phyloP scores from a whole-genome alignment of 257 asterid genomes.

The Solanum sejunctum region DNA sequence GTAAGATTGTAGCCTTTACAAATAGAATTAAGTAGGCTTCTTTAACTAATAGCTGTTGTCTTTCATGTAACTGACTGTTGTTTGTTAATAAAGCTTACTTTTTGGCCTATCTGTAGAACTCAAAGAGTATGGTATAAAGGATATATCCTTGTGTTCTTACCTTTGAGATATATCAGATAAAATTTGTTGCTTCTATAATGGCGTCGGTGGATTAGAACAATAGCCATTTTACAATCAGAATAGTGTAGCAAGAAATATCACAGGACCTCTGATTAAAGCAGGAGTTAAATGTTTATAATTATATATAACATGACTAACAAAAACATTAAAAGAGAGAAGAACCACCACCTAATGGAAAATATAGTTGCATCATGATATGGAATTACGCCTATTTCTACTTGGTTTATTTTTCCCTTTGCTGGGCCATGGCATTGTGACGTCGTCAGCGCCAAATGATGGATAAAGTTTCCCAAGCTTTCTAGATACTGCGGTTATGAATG shows the following conservation, averaged over 20 bases:
- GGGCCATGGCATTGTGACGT: not conserved
- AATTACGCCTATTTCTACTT: slow-evolving; percentile 50
- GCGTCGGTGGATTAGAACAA: not conserved
- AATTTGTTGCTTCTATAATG: not conserved
- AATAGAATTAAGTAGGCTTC: slow-evolving; percentile 25
- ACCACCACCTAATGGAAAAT: not conserved
- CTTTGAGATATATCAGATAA: too few species aligned
- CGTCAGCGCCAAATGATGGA: slow-evolving; percentile 21
- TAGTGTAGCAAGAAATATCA: not conserved
- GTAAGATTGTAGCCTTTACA: slow-evolving; percentile 33
- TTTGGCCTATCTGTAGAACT: not conserved
- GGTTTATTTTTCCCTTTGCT: slow-evolving; percentile 38
- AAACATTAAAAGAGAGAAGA: not conserved
- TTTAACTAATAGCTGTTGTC: slow-evolving; percentile 11
- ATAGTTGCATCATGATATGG: slow-evolving; percentile 43
- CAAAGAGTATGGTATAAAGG: too few species aligned
- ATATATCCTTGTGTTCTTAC: too few species aligned
- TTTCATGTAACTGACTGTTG: slow-evolving; percentile 8
- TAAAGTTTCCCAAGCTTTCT: slow-evolving; percentile 47
- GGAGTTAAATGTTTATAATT: not conserved
- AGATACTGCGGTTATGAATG: slow-evolving; percentile 59
- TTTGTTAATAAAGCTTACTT: slow-evolving; percentile 20
- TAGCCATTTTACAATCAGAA: not conserved
- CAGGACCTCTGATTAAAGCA: not conserved
- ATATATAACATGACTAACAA: not conserved